These are phyloP conservation scores for Lepiota brunneoincarnata DNA, from an alignment of 768 basidiomycete species.

Conservation along the genomic window DNA sequence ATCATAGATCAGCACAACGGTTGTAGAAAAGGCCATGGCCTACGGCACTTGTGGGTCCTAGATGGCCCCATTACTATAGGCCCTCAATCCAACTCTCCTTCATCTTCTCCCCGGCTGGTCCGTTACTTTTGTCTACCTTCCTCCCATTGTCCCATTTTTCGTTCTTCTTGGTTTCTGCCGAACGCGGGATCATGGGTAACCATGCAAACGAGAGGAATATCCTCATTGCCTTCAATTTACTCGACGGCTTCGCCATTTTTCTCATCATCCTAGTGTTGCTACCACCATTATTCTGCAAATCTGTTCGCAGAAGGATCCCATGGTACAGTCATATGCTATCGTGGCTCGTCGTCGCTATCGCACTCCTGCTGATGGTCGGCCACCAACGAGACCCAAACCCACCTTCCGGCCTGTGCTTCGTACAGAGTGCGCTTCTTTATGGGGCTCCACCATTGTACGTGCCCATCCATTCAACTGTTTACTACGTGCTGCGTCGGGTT, in stretches of 20 bases:
- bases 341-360: slow-evolving; percentile 2
- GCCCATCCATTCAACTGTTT: not conserved
- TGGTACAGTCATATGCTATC: slow-evolving; percentile 10
- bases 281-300: slow-evolving; percentile 1
- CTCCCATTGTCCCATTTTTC: not conserved
- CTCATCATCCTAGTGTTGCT: slow-evolving; percentile 1
- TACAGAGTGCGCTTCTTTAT: slow-evolving; percentile 5
- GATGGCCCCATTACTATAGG: not conserved
- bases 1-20: not conserved
- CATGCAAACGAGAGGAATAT: not conserved
- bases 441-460: slow-evolving; percentile 6
- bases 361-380: not conserved
- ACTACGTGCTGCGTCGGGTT: not conserved
- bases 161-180: not conserved
- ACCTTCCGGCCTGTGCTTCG: slow-evolving; percentile 5
- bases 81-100: not conserved
- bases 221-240: slow-evolving; percentile 3
- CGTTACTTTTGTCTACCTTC: not conserved
- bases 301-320: not conserved
- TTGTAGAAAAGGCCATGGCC: not conserved
- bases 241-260: not conserved
- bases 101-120: not conserved
- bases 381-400: slow-evolving; percentile 1
- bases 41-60: not conserved
- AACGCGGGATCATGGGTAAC: not conserved